These are phyloP conservation scores for Tieghemiomyces parasiticus DNA, from an alignment of 192 early-diverging fungal species.

Conservation along the genomic window DNA sequence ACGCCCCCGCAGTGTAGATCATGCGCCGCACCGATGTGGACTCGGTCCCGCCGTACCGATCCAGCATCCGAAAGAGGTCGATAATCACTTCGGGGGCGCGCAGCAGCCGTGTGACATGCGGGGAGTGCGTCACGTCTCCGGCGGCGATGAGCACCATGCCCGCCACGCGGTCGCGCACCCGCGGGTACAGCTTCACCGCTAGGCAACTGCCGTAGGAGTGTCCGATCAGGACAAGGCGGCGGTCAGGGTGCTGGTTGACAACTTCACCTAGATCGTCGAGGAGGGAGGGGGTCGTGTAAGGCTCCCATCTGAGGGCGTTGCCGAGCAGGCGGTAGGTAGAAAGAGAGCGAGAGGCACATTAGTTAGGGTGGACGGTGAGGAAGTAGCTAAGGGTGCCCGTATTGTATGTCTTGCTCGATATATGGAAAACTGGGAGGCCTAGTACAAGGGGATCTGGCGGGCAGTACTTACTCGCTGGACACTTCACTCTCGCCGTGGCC, in stretches of 20 bases:
- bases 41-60: conserved; percentile 7
- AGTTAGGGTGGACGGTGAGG: no score
- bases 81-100: not conserved
- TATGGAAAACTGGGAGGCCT: no score
- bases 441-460: no score
- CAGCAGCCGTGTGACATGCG: conserved; percentile 4
- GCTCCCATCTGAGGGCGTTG: not conserved
- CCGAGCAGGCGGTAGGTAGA: no score
- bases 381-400: no score
- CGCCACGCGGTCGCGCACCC: not conserved
- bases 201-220: conserved; percentile 10
- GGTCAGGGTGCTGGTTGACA: not conserved
- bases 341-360: no score
- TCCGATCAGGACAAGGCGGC: not conserved
- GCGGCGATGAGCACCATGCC: conserved; percentile 7
- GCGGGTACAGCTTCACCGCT: conserved; percentile 1
- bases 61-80: not conserved
- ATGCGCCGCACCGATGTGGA: conserved; percentile 8
- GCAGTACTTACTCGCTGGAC: no score
- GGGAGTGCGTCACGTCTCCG: conserved; percentile 6
- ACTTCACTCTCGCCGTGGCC: conserved; percentile 8
- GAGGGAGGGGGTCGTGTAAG: conserved; percentile 2
- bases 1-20: not conserved
- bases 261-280: not conserved
- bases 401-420: no score